Base-by-base conservation (phyloP, 768 basidiomycete species). In the Strobilomyces confusus region DNA sequence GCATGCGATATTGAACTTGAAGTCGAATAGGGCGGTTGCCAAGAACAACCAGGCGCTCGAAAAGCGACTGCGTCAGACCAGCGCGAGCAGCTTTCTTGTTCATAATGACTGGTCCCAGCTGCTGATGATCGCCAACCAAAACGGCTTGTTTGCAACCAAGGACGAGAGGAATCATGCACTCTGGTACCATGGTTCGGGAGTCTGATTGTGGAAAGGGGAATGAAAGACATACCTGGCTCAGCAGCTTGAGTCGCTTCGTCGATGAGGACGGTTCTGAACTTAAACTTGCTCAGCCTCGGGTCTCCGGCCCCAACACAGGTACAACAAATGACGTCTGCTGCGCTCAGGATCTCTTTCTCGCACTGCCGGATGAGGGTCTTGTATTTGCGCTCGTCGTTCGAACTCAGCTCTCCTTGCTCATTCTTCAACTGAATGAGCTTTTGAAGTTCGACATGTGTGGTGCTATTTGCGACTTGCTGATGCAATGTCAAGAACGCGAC, bases 21-120 rank as follows among this genome's bases (percentile, higher is more conserved):
- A 99, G 83, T 50, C 97, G 93, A 65, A 99, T 99, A 20, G 97
- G 97, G 26, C 94, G 82, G 71, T 99, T 99, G 30, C 87, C 86
- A 53, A 98, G 86, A 42, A 98, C 80, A 57, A 99, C 94, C 44
- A 99, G 86, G 42, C 97, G 89, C 69, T 99, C 97, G 62, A 99
- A 99, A 19, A 99, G 84, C 0, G 97, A 99, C 66, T 98, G 97
- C 0, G 95, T 98, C 36, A 99, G 81, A 19, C 97, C 97, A 5
- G 97, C 97, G n/a, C 94, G 90, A 2, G 97, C 95, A 0, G 97
- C 97, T 67, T 99, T 98, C 82, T 99, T 99, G 82, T 98, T 99
- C 97, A 99, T 98, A 69, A 99, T 98, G 63, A 98, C 97, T 8
- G 97, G 97, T 1, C 97, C 97, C 46, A 98, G 86, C 79, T 98